A percentile compares a stretch with the other conserved stretches of the same genome.
Conservation (phyloP, 2,329 filamentous ascomycete genomes). For the Neophaeococcomyces mojaviensis region DNA sequence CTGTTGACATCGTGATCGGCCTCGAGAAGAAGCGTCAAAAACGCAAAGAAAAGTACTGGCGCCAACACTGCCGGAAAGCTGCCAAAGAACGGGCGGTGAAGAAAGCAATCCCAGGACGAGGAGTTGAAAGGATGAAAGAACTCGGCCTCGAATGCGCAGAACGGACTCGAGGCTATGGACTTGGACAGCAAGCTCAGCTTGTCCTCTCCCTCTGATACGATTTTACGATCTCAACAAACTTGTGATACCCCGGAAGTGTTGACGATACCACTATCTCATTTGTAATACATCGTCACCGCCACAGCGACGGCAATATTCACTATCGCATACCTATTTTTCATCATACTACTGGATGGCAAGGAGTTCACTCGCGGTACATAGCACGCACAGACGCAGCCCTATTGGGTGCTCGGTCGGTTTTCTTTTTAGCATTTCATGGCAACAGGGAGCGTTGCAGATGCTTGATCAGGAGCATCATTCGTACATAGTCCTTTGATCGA, state of each 20-base stretch:
- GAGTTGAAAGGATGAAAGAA: slow-evolving; percentile 87
- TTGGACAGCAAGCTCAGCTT: slow-evolving; percentile 48
- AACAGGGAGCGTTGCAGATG: slow-evolving; percentile 4
- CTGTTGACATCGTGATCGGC: slow-evolving; percentile 95
- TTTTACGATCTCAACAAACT: slow-evolving; percentile 6
- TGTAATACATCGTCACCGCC: slow-evolving; percentile 5
- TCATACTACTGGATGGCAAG: slow-evolving; percentile 4
- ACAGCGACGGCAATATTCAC: background rate
- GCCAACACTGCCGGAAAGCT: slow-evolving; percentile 79
- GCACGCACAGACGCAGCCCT: background rate
- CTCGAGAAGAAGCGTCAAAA: slow-evolving; percentile 90
- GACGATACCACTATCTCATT: slow-evolving; percentile 1
- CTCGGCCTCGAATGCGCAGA: slow-evolving; percentile 83
- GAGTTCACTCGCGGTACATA: slow-evolving; percentile 6
- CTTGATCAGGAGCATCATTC: background rate
- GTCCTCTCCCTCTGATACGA: slow-evolving; percentile 59
- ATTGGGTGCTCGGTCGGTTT: background rate
- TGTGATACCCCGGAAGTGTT: slow-evolving; percentile 10
- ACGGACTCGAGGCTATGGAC: slow-evolving; percentile 62
- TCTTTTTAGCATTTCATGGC: slow-evolving; percentile 2
- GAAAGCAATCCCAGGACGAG: slow-evolving; percentile 71
- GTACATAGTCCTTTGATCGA: slow-evolving; percentile 2
- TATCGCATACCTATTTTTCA: slow-evolving; percentile 1
- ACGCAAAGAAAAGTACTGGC: slow-evolving; percentile 83
- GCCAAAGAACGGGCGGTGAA: slow-evolving; percentile 60